Percentiles rank a stretch among this genome's conserved stretches.
phyloP scores from a whole-genome alignment of 495 filamentous ascomycete species.

The Chaetomium fimeti region DNA sequence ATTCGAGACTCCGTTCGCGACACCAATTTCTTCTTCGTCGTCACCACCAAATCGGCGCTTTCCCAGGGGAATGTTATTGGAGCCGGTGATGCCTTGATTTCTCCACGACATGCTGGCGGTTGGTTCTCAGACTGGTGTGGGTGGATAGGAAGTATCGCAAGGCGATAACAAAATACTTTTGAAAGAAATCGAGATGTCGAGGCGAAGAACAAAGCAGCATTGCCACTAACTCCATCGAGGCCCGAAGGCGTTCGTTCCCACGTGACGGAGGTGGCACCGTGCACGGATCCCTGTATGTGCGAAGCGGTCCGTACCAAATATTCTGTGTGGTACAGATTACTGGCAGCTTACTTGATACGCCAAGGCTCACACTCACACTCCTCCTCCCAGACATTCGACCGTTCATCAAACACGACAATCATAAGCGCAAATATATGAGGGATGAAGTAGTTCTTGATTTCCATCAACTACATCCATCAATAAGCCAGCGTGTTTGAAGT shows the following conservation, averaged over 20 bases:
- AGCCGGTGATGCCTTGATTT: constrained; percentile 93
- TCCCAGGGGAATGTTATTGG: constrained; percentile 96
- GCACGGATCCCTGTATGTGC: not conserved
- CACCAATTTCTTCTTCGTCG: constrained; percentile 33
- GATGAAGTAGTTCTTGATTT: too few species aligned
- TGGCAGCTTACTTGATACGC: too few species aligned
- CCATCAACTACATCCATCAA: too few species aligned
- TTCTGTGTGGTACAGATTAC: too few species aligned
- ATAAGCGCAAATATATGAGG: too few species aligned
- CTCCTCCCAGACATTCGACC: too few species aligned
- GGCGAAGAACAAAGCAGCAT: constrained; percentile 6
- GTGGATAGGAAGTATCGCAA: not conserved
- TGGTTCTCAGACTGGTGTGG: not conserved
- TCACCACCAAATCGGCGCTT: constrained; percentile 80
- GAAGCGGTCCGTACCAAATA: too few species aligned
- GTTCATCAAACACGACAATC: too few species aligned
- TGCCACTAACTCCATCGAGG: constrained; percentile 4
- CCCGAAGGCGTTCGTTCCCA: not conserved
- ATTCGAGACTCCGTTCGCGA: too few species aligned
- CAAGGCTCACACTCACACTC: too few species aligned
- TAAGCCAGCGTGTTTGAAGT: not conserved
- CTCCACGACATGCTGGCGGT: constrained; percentile 75
- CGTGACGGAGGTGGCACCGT: not conserved
- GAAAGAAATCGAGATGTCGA: not conserved
- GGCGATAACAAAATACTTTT: not conserved